Base-by-base conservation (phyloP, 257 asterid genomes). In the Nemophila menziesii region DNA sequence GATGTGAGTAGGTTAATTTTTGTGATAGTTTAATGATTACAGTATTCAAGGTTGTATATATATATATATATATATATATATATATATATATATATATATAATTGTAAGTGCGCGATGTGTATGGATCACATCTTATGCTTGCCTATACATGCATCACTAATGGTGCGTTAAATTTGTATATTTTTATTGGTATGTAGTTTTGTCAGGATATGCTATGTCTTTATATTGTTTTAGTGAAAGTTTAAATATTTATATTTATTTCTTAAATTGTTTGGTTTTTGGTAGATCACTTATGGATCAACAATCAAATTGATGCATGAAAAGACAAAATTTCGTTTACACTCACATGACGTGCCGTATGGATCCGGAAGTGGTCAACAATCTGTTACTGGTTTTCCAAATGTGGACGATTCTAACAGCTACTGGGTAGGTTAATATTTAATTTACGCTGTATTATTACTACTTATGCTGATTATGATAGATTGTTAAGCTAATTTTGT, bases 361-460 rank as follows among this genome's bases (percentile, higher is more conserved):
- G 94, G 96, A 47, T 86, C 96, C 45, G 96, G 96, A 33, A 86
- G 94, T 45, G 96, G 96, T 54, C 96, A 86, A 68, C 94, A 82
- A 39, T 86, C 96, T 0, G 87, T 86, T 23, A 82, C 94, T 41
- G 92, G 94, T 44, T 86, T 77, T 45, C 93, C 94, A 0, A 50
- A 56, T 6, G 87, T 86, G 19, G 96, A 86, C 44, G 94, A 86
- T 67, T 40, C 92, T 36, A 86, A 86, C 66, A 86, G 96, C 79
- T 86, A 86, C 37, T 82, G 96, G 96, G 96, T 86, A 78, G 58
- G 69, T 55, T 18, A 29, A 46, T 27, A 54, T 23, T 33, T 33
- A 0, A 17, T 39, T 27, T 20, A 11, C 19, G 9, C 33, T 14
- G 23, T 16, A 3, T 15, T 11, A 37, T 29, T 57, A 11, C 33